phyloP scores from a whole-genome alignment of 169 alveolate genomes.

The Plasmodium relictum region DNA sequence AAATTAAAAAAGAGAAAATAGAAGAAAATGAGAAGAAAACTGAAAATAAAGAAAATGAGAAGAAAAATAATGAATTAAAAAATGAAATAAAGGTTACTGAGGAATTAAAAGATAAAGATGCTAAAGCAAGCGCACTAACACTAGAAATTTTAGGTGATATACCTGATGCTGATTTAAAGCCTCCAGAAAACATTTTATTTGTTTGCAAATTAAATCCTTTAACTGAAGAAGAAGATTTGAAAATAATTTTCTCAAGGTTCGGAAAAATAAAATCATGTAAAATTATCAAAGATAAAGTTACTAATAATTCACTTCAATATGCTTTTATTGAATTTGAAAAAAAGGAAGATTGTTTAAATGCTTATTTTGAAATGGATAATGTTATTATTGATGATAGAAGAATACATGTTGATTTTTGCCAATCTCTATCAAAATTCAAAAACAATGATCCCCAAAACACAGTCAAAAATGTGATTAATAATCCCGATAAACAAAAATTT shows the following conservation, averaged over 20 bases:
- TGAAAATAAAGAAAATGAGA: slow-evolving; percentile 5
- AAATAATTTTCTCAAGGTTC: slow-evolving; percentile 94
- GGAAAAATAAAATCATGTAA: slow-evolving; percentile 96
- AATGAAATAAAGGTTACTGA: slow-evolving; percentile 89
- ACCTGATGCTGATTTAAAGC: slow-evolving; percentile 98
- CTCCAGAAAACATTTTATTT: slow-evolving; percentile 98
- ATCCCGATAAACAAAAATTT: not conserved
- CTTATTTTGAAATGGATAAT: slow-evolving; percentile 97
- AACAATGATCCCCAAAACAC: slow-evolving; percentile 20
- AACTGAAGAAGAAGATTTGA: slow-evolving; percentile 98
- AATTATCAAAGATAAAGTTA: slow-evolving; percentile 97
- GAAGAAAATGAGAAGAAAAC: not conserved
- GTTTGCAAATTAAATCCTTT: slow-evolving; percentile 98
- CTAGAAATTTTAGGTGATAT: slow-evolving; percentile 98
- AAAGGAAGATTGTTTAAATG: slow-evolving; percentile 96
- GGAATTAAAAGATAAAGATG: slow-evolving; percentile 91
- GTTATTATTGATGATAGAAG: slow-evolving; percentile 97
- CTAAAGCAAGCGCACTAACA: slow-evolving; percentile 95
- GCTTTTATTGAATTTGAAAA: slow-evolving; percentile 98
- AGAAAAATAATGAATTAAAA: slow-evolving; percentile 83
- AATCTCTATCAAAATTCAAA: slow-evolving; percentile 85
- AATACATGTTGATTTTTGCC: slow-evolving; percentile 93
- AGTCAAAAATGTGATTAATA: slow-evolving; percentile 27
- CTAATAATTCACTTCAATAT: slow-evolving; percentile 98
- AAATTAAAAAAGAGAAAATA: not conserved